These are phyloP conservation scores for Phaseolus lunatus DNA, from an alignment of 306 rosid genomes.

Conservation along the genomic window DNA sequence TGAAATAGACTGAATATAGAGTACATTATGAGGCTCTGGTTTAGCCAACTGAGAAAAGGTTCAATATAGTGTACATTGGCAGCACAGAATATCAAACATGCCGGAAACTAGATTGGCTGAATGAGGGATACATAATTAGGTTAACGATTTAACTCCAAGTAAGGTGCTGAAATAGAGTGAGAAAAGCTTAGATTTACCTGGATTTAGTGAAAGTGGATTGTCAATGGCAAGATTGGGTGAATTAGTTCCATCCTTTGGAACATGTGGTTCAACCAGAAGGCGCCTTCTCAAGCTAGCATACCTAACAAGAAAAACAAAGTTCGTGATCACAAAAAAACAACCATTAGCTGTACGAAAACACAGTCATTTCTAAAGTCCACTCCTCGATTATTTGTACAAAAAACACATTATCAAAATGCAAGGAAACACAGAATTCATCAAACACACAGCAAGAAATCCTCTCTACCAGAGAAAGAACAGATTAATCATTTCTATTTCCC, in stretches of 20 bases:
- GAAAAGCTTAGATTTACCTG: slow-evolving; percentile 61
- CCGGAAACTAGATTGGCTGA: slow-evolving; percentile 12
- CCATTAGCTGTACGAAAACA: slow-evolving; percentile 7
- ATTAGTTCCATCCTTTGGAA: slow-evolving; percentile 70
- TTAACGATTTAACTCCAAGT: slow-evolving; percentile 1
- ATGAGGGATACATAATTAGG: slow-evolving; percentile 25
- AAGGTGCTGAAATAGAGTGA: slow-evolving; percentile 23
- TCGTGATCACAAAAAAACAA: neutral
- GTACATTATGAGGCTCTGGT: neutral
- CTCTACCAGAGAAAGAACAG: neutral
- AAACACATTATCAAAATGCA: slow-evolving; percentile 1
- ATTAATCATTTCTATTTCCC: slow-evolving; percentile 12
- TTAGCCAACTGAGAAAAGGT: slow-evolving; percentile 21
- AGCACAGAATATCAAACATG: slow-evolving; percentile 22
- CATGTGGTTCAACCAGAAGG: slow-evolving; percentile 86
- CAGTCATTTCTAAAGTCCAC: neutral
- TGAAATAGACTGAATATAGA: neutral
- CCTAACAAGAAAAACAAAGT: slow-evolving; percentile 53
- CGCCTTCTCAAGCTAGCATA: slow-evolving; percentile 91
- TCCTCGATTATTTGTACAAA: neutral
- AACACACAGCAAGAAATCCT: slow-evolving; percentile 13
- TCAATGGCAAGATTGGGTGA: slow-evolving; percentile 75
- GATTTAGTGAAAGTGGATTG: slow-evolving; percentile 96
- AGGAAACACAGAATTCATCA: slow-evolving; percentile 27
- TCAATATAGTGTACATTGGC: slow-evolving; percentile 13